These are phyloP conservation scores for Pythium folliculosum DNA, from an alignment of 352 stramenopile genomes.

Conservation along the genomic window DNA sequence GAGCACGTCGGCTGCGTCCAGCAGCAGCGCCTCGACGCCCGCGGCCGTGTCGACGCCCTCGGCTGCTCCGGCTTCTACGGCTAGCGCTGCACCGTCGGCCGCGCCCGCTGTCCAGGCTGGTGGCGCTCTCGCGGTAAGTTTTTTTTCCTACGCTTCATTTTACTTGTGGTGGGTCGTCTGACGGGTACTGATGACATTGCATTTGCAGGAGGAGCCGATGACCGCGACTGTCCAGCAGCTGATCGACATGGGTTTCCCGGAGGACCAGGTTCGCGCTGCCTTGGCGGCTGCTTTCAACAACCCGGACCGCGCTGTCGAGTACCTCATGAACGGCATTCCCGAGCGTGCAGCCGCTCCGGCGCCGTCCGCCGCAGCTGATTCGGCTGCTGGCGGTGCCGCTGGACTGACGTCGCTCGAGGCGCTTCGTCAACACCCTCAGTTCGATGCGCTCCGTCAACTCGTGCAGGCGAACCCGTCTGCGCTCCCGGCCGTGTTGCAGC, in stretches of 20 bases:
- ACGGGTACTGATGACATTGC: background rate
- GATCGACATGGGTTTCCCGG: slow-evolving; percentile 86
- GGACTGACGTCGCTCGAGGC: slow-evolving; percentile 56
- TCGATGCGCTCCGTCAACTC: slow-evolving; percentile 77
- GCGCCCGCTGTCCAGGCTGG: slow-evolving; percentile 19
- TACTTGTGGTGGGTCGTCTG: background rate
- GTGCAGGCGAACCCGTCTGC: slow-evolving; percentile 85
- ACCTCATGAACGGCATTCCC: slow-evolving; percentile 88
- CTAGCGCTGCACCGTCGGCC: slow-evolving; percentile 34
- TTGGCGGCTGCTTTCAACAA: slow-evolving; percentile 88
- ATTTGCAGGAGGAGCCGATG: slow-evolving; percentile 43
- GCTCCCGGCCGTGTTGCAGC: slow-evolving; percentile 78
- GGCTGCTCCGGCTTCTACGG: slow-evolving; percentile 44
- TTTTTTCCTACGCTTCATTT: too few species aligned
- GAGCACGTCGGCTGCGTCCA: slow-evolving; percentile 76
- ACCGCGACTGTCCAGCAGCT: slow-evolving; percentile 72
- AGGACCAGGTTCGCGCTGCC: slow-evolving; percentile 79
- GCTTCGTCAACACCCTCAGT: slow-evolving; percentile 84
- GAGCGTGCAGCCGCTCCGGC: slow-evolving; percentile 42
- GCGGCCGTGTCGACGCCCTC: slow-evolving; percentile 72
- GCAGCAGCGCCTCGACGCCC: slow-evolving; percentile 57
- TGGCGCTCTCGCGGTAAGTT: slow-evolving; percentile 26
- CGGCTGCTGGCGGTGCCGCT: slow-evolving; percentile 27
- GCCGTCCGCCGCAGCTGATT: slow-evolving; percentile 26
- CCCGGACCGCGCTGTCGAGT: slow-evolving; percentile 83